Evolutionary conservation across 2,329 filamentous ascomycete species (phyloP), one percentile per base, ranked within the genome.

Genomic region (Atkinsonella texensis): DNA sequence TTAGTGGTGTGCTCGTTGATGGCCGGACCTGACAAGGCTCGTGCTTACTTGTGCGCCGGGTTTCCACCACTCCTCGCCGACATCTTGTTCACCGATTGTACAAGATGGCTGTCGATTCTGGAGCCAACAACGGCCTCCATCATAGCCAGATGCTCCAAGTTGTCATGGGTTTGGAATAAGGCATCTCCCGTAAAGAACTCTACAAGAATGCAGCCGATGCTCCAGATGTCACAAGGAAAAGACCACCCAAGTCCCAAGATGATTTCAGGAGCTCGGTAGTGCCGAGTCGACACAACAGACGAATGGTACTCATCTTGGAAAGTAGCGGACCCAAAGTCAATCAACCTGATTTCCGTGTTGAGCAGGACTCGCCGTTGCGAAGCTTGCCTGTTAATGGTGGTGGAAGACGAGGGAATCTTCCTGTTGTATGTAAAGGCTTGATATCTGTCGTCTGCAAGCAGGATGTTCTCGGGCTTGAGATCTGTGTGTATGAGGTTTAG

Each of bases 401-500:
- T 73, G 0, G 80, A 84, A 1, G 83, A 84, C 0, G 83, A 85
- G 3, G 83, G 83, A 52, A 85, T 85, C 60, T 79, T 78, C 56
- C 82, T 74, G 62, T 83, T 84, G 61, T 85, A 86, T 2, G 81
- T 85, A 59, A 85, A 85, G 1, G 81, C 84, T 62, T 85, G 82
- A 57, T 84, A 85, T 3, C 74, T 69, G 58, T 76, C 80, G 55
- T 84, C 75, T 56, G 80, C 82, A 11, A 86, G 72, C 31, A 86
- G 72, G 55, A 86, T 85, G 58, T 85, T 85, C 61, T 85, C 82
- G 0, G 82, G 82, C 62, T 85, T 85, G 46, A 85, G 67, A 63
- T 85, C 82, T 10, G 93, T 98, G 66, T 98, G 93, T 55, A 98
- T 96, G 57, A 98, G 79, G 66, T 97, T 95, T 17, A 98, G 79